Evolutionary conservation across 1,284 basidiomycete genomes (phyloP).

Genomic region (Microbotryum scabiosae): DNA sequence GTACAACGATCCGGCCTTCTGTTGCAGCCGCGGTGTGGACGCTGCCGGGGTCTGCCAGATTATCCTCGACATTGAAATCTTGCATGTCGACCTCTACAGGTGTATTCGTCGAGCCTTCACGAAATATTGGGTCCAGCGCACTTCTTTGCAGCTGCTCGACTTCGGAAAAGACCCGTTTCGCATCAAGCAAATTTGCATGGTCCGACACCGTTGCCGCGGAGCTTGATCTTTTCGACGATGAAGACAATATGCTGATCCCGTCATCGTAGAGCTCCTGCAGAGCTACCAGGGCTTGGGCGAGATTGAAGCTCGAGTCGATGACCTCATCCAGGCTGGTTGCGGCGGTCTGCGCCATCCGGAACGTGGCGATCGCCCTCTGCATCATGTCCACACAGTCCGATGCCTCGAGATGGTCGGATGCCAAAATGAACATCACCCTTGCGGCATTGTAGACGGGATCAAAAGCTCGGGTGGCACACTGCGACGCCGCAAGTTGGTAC

Average conservation of each 20-base stretch:
- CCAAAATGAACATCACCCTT: conserved; percentile 12
- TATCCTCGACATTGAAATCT: neutral
- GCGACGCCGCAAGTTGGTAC: conserved; percentile 12
- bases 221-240: too few species aligned
- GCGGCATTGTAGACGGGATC: conserved; percentile 27
- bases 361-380: conserved; percentile 7
- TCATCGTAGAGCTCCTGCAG: conserved; percentile 17
- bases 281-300: conserved; percentile 20
- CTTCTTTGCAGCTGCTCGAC: conserved; percentile 19
- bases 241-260: neutral
- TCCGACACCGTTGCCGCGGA: neutral
- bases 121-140: conserved; percentile 16
- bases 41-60: too few species aligned
- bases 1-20: conserved; percentile 18
- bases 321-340: conserved; percentile 1
- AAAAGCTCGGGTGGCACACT: conserved; percentile 3
- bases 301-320: conserved; percentile 27
- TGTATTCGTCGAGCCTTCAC: neutral
- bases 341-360: conserved; percentile 6
- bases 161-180: conserved; percentile 13
- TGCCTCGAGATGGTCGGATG: conserved; percentile 13
- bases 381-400: conserved; percentile 9
- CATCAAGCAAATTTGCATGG: conserved; percentile 5
- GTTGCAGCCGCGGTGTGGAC: neutral
- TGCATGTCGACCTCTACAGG: neutral